Percentiles rank a stretch among this genome's conserved stretches.
phyloP scores from a whole-genome alignment of 176 grass and related monocot genomes.

The Cymbopogon citratus region DNA sequence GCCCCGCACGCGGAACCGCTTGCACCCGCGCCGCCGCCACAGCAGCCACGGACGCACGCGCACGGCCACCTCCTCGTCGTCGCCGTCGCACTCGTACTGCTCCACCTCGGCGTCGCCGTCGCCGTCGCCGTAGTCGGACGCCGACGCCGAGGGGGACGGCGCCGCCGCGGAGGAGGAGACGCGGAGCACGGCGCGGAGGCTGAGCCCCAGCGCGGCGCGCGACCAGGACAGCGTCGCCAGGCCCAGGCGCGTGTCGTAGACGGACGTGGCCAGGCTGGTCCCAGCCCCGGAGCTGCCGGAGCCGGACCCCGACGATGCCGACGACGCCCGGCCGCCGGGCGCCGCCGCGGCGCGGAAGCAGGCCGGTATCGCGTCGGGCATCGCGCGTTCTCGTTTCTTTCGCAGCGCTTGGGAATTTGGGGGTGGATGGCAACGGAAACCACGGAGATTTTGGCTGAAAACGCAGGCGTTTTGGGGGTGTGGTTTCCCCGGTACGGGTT shows the following conservation, averaged over 20 bases:
- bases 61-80: constrained; percentile 39
- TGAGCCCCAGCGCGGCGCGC: constrained; percentile 63
- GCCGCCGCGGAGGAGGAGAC: constrained; percentile 2
- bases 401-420: background rate
- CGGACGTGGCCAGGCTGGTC: constrained; percentile 60
- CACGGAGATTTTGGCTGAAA: background rate
- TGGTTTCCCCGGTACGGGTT: too few relatives aligned
- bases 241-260: constrained; percentile 85
- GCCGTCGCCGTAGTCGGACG: constrained; percentile 35
- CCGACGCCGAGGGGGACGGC: background rate
- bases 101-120: background rate
- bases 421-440: background rate
- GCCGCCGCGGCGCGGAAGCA: constrained; percentile 32
- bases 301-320: constrained; percentile 11
- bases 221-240: constrained; percentile 81
- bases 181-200: constrained; percentile 68
- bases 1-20: constrained; percentile 43
- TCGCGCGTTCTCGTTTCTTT: background rate
- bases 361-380: constrained; percentile 48
- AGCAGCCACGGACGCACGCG: constrained; percentile 63
- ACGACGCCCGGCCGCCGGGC: background rate
- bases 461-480: background rate
- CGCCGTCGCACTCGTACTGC: constrained; percentile 41
- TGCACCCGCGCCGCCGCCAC: constrained; percentile 66
- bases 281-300: constrained; percentile 26